Evolutionary conservation across 371 early-diverging fungal species (phyloP).

Genomic region (Dichotomocladium elegans): DNA sequence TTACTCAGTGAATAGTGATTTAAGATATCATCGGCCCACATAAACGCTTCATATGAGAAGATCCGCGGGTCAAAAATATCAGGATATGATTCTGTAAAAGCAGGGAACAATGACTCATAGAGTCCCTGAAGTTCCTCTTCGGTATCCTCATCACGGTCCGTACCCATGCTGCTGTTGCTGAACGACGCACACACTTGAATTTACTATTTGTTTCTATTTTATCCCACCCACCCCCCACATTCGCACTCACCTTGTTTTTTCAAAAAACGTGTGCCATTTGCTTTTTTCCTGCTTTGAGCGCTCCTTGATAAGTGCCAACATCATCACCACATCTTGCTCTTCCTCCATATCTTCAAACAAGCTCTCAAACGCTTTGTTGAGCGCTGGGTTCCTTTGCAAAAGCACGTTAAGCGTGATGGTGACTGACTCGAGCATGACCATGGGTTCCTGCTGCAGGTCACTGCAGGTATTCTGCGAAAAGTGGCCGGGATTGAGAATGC

Average conservation of each 20-base stretch:
- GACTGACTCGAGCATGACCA: slow-evolving; percentile 16
- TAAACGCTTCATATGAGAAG: slow-evolving; percentile 32
- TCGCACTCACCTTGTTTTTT: slow-evolving; percentile 1
- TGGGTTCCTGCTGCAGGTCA: neutral
- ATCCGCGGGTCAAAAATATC: slow-evolving; percentile 23
- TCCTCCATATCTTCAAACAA: slow-evolving; percentile 40
- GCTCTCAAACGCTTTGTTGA: slow-evolving; percentile 17
- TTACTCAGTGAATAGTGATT: slow-evolving; percentile 24
- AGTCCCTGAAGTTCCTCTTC: slow-evolving; percentile 36
- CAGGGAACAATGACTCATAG: slow-evolving; percentile 38
- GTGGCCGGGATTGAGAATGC: slow-evolving; percentile 23
- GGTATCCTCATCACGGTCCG: slow-evolving; percentile 22
- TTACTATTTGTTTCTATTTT: neutral
- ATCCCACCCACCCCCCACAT: slow-evolving; percentile 17
- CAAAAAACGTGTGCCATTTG: slow-evolving; percentile 27
- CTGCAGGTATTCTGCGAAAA: neutral
- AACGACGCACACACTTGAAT: too few relatives aligned
- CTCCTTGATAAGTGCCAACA: slow-evolving; percentile 39
- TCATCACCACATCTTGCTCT: slow-evolving; percentile 47
- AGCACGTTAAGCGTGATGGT: slow-evolving; percentile 24
- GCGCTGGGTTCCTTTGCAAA: slow-evolving; percentile 16
- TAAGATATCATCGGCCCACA: slow-evolving; percentile 40
- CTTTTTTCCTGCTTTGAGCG: slow-evolving; percentile 16
- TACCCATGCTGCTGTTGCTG: too few relatives aligned
- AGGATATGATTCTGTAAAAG: slow-evolving; percentile 34